Evolutionary conservation across 2,329 filamentous ascomycete species (phyloP), one percentile per base, ranked within the genome.

Genomic region (Sphaerulina populicola): DNA sequence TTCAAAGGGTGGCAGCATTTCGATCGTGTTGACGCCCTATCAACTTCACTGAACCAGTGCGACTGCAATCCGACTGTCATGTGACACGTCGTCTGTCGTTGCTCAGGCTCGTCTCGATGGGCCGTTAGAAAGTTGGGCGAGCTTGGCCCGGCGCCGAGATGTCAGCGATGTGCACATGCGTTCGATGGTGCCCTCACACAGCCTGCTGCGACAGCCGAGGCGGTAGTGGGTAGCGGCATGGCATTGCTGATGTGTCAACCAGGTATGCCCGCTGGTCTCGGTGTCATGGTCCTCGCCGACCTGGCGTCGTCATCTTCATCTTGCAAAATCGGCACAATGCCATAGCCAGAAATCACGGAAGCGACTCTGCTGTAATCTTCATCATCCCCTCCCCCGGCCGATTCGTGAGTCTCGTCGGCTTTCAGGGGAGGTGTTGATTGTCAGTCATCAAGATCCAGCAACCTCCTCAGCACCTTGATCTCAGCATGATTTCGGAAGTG

Each of bases 401-500:
- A 6, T 10, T 10, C 31, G 7, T 31, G 23, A 27, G 4, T 27
- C 7, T 14, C 39, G 14, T 39, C 35, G 8, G 12, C 11, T 9
- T 8, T 45, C 27, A 14, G 23, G 10, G 40, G 12, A 38, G 12
- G n/a, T 14, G 4, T 39, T 38, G 11, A 44, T 44, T 35, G 15
- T 50, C 48, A 50, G 23, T 64, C 63, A 44, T 70, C 67, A 40
- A 71, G 53, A 53, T 69, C 68, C 48, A 71, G 51, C 39, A 71
- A 38, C 56, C 58, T 60, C 53, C 66, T 58, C 38, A 71, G 51
- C 18, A 64, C 60, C 31, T 48, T 47, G 23, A 71, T 60, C 51
- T 71, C 68, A 6, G 66, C 62, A 54, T 71, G 69, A 33, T 64
- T 62, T 23, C 69, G 58, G 43, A 63, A 67, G 41, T 68, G 66